Base-by-base conservation (phyloP, 2,329 filamentous ascomycete genomes). In the Nigrospora osmanthi region DNA sequence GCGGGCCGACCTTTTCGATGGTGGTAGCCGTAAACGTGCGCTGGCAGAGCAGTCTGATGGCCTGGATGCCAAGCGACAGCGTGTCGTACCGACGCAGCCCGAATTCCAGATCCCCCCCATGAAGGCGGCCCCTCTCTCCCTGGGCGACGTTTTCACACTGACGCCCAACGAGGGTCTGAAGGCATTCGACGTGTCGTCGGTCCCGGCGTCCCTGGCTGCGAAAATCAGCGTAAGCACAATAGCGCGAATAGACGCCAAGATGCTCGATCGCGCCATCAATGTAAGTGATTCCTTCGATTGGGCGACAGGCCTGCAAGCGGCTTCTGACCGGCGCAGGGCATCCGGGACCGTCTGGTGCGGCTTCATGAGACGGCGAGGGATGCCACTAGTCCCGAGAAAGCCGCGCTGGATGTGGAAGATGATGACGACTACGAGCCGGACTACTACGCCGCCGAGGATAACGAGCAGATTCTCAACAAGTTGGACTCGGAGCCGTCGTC, bases 351-450 rank as follows among this genome's bases (percentile, higher is more conserved):
- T 43, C 63, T 76, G 19, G 58, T 65, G 3, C 58, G 67, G 11
- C 62, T 79, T 33, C 51, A 55, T 23, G 67, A 70, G 30, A 68
- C 63, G 31, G 64, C 68, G 5, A 69, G 68, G n/a, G 56, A 65
- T n/a, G 63, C 68, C 1, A 66, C 79, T 28, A 78, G 80, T 49
- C 70, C 79, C 9, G 76, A 80, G 44, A 83, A 79, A 2, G 71
- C 76, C 13, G 77, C 76, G 1, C 62, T 83, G 2, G 80, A 77
- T 23, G 81, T 87, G 4, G 81, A 85, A 7, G 82, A 95, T 36
- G 90, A 95, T 16, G 89, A 95, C 52, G 88, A 95, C 55, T 96
- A 96, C 58, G 91, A 96, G 57, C 90, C 91, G 0, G 87, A 94
- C 58, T 89, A 89, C 54, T 81, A 84, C 47, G 77, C 85, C 10